Percentiles rank a stretch among this genome's conserved stretches.
Evolutionary conservation across 2,329 filamentous ascomycete species (phyloP).

Genomic region (Epicoccum nigrum): DNA sequence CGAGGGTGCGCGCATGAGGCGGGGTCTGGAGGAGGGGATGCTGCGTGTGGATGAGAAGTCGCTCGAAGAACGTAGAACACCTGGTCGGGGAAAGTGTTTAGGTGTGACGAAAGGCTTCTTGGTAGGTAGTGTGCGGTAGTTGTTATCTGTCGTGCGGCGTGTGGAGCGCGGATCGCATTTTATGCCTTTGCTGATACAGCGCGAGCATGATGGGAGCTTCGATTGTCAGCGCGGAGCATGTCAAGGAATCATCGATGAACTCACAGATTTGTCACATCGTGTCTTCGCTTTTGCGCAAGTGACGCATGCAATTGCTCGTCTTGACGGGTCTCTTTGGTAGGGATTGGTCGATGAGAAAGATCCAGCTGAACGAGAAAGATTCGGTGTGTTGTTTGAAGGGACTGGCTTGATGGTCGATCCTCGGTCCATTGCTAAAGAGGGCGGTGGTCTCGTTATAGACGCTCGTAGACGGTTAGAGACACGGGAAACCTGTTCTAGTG

Average conservation of each 20-base stretch:
- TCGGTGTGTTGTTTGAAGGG: conserved; percentile 20
- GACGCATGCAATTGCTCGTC: conserved; percentile 48
- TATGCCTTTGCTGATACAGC: conserved; percentile 45
- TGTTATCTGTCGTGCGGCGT: conserved; percentile 45
- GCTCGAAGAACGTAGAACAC: conserved; percentile 26
- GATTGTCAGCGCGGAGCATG: not conserved
- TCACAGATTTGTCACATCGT: conserved; percentile 46
- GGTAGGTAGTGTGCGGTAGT: conserved; percentile 32
- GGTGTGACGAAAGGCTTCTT: conserved; percentile 36
- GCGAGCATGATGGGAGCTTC: conserved; percentile 45
- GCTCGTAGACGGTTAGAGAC: not conserved
- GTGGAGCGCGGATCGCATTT: conserved; percentile 46
- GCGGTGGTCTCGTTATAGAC: not conserved
- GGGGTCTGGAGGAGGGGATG: conserved; percentile 26
- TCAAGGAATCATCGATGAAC: not conserved
- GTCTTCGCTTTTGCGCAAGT: conserved; percentile 49
- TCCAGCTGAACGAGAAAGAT: conserved; percentile 10
- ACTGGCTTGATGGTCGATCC: conserved; percentile 19
- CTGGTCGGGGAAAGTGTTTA: conserved; percentile 33
- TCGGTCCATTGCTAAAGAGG: conserved; percentile 26
- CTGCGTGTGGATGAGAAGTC: conserved; percentile 31
- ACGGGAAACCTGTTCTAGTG: not conserved
- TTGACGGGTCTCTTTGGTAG: conserved; percentile 40
- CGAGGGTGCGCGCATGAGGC: conserved; percentile 30
- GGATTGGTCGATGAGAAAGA: conserved; percentile 23